Evolutionary conservation across 441 rosid genomes (phyloP), one percentile per base, ranked within the genome.

Genomic region (Erysimum cheiri): DNA sequence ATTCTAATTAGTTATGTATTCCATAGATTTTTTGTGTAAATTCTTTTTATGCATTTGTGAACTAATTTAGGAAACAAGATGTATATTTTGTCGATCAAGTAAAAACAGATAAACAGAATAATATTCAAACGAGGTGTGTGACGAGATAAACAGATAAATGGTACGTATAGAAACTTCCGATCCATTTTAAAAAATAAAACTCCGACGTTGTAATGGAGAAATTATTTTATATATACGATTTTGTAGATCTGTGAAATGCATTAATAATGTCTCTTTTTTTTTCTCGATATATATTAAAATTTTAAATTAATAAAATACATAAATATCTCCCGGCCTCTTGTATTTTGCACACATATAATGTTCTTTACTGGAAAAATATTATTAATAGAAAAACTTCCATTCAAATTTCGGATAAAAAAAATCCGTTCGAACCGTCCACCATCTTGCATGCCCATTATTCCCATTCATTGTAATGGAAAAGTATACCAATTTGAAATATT

Each of bases 401-500:
- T 35, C 15, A 44, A 24, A 37, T 15, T 36, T 47, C 13, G 3
- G 8, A 57, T 26, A 1, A 8, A 70, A 19, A 22, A 22, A 48
- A 49, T 28, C 22, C 8, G 57, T 48, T 39, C 32, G 17, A 35
- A 60, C 56, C 22, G 59, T 54, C 78, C 73, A 74, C 78, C 43
- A 68, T 69, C 78, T 69, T 31, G 70, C 74, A 74, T 55, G 79
- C 67, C 75, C 75, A 75, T 54, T 8, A 60, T 3, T 24, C 47
- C 26, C 14, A 12, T 52, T 5, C 1, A 24, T 7, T 28, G 26
- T 68, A 13, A 54, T 53, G 60, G 43, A 60, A 73, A 24, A 53
- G 56, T 32, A 75, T 64, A 69, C 79, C 79, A 70, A 70, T 57
- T 75, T 75, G 75, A 41, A 70, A 62, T 47, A 75, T 62, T 62